Conservation (phyloP, 306 rosid species). For the Medicago arabica region DNA sequence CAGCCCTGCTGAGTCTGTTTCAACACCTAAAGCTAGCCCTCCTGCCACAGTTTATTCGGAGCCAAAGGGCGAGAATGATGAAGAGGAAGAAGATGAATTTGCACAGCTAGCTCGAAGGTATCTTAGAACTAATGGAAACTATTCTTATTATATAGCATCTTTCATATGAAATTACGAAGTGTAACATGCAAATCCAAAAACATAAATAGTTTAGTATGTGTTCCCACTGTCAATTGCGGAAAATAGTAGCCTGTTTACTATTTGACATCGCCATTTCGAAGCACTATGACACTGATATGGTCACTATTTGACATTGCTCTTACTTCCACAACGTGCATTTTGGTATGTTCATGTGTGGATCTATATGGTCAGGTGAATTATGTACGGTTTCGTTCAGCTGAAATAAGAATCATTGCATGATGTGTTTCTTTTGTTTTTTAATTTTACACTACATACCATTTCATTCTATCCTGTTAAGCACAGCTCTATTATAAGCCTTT, state of each 20-base stretch:
- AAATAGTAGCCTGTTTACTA: too few relatives aligned
- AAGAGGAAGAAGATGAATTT: slow-evolving; percentile 95
- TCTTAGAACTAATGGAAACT: slow-evolving; percentile 30
- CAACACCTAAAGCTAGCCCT: slow-evolving; percentile 55
- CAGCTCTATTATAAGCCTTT: slow-evolving; percentile 6
- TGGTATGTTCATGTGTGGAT: not conserved
- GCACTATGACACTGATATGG: too few relatives aligned
- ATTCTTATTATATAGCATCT: not conserved
- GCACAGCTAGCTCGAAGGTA: slow-evolving; percentile 96
- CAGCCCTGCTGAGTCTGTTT: slow-evolving; percentile 49
- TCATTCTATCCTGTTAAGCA: slow-evolving; percentile 26
- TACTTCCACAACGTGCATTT: not conserved
- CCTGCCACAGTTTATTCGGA: slow-evolving; percentile 44
- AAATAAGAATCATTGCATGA: slow-evolving; percentile 26
- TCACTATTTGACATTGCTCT: too few relatives aligned
- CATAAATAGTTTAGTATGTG: slow-evolving; percentile 12
- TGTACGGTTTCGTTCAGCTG: slow-evolving; percentile 15
- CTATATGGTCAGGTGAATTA: slow-evolving; percentile 12
- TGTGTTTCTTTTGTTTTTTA: not conserved
- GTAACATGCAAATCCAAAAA: slow-evolving; percentile 1
- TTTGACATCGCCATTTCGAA: too few relatives aligned
- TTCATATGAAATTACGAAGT: slow-evolving; percentile 26
- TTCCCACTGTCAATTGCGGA: not conserved
- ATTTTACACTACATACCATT: not conserved
- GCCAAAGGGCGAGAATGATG: slow-evolving; percentile 54